Evolutionary conservation across 768 basidiomycete species (phyloP), one percentile per base, ranked within the genome.

Genomic region (Naganishia onofrii): DNA sequence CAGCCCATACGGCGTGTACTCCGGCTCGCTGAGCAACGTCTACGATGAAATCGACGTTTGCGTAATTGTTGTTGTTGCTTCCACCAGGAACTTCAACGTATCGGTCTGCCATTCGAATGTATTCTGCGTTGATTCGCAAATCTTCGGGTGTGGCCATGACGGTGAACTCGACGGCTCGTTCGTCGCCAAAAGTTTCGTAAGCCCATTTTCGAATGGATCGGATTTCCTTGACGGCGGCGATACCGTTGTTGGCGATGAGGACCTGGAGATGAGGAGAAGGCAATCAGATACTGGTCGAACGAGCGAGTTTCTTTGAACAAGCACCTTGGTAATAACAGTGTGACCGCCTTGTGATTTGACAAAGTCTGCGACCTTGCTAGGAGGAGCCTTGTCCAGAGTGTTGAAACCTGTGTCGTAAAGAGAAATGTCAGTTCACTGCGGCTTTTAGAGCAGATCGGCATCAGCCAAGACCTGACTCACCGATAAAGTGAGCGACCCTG

Each of bases 101-200:
- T 76, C 93, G 90, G 81, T 99, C 96, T 52, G 96, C 96, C 96
- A 99, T 99, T 72, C 96, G 90, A 81, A 99, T 99, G 82, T 99
- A 99, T 78, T 99, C 96, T 36, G 96, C 96, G 77, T 99, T 99
- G 81, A 97, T 94, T 81, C 80, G 78, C 70, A 98, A 84, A 83
- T 97, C 95, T 80, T 99, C 96, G 28, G 96, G 96, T 15, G 96
- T 99, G 63, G 96, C 93, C 96, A 99, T 98, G 71, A 98, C 96
- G 46, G 93, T 95, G 85, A 99, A 98, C 81, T 99, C 94, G 83
- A 99, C 86, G 67, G 90, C 91, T 74, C 92, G 89, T 79, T 99
- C 96, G 67, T 88, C 88, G 71, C 96, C 96, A 82, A 99, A 99
- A 0, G 94, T 93, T 83, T 98, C 96, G 83, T 98, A 99, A 77